Evolutionary conservation across 768 basidiomycete species (phyloP).

Genomic region (Cystobasidiopsis lactophilus): DNA sequence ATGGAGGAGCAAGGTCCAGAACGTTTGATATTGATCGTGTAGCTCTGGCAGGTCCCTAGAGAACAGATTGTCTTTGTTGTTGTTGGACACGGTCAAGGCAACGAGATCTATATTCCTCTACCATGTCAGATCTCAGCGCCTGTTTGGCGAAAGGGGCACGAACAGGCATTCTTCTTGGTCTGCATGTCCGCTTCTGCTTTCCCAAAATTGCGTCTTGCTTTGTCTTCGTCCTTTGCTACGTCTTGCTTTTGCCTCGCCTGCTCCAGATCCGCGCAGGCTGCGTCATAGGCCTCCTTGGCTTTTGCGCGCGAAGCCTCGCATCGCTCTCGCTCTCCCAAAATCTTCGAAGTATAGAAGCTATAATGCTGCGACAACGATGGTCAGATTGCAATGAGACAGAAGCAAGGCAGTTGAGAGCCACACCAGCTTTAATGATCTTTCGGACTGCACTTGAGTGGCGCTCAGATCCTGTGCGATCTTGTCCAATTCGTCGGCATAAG

Average conservation of each 20-base stretch:
- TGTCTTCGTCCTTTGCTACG: background rate
- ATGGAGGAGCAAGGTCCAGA: background rate
- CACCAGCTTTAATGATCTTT: too few species aligned
- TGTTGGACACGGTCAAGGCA: background rate
- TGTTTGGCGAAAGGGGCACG: background rate
- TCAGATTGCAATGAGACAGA: too few species aligned
- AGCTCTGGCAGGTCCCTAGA: background rate
- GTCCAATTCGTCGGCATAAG: too few species aligned
- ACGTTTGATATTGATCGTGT: background rate
- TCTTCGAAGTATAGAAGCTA: too few species aligned
- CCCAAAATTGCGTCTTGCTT: background rate
- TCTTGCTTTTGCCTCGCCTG: slow-evolving; percentile 1
- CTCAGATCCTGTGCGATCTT: too few species aligned
- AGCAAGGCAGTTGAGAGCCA: too few species aligned
- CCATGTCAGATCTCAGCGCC: background rate
- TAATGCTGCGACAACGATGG: too few species aligned
- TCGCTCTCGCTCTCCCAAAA: too few species aligned
- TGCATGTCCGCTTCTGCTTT: background rate
- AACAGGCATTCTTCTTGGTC: background rate
- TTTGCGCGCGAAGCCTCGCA: background rate
- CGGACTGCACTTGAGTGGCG: too few species aligned
- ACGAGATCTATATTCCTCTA: background rate
- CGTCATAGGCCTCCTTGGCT: background rate
- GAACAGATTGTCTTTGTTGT: background rate
- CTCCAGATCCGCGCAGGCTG: background rate